Percentiles rank a stretch among this genome's conserved stretches.
These are phyloP conservation scores for Pichia membranifaciens DNA, from an alignment of 805 yeast genomes.

Conservation along the genomic window DNA sequence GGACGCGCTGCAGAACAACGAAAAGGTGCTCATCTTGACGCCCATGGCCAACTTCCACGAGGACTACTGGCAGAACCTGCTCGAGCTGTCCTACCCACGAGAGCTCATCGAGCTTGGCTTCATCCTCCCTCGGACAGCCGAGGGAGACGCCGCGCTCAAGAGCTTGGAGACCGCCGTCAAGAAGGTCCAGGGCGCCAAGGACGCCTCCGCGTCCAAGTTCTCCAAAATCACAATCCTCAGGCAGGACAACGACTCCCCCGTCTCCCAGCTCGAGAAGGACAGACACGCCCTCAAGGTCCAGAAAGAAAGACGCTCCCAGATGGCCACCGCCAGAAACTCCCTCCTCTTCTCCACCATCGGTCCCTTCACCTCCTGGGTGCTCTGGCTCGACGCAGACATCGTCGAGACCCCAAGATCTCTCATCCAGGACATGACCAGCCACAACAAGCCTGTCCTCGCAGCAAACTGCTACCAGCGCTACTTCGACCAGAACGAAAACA, in stretches of 20 bases:
- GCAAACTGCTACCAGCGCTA: slow-evolving; percentile 92
- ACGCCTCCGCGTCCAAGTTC: slow-evolving; percentile 53
- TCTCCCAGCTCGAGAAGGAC: slow-evolving; percentile 73
- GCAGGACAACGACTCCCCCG: slow-evolving; percentile 79
- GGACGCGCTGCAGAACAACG: slow-evolving; percentile 67
- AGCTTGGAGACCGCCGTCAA: slow-evolving; percentile 72
- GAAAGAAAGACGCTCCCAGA: slow-evolving; percentile 79
- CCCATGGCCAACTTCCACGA: slow-evolving; percentile 86
- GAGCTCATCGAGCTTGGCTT: slow-evolving; percentile 83
- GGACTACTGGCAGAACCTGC: slow-evolving; percentile 82
- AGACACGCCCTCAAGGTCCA: slow-evolving; percentile 85
- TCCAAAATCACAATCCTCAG: slow-evolving; percentile 81
- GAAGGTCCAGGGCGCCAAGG: slow-evolving; percentile 55
- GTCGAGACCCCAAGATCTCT: slow-evolving; percentile 80
- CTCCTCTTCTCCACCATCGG: slow-evolving; percentile 81
- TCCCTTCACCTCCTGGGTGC: slow-evolving; percentile 88
- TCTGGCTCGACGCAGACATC: slow-evolving; percentile 95
- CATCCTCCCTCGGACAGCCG: slow-evolving; percentile 74
- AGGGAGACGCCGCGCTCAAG: slow-evolving; percentile 76
- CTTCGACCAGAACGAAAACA: slow-evolving; percentile 49
- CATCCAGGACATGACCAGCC: slow-evolving; percentile 80
- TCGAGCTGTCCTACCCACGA: slow-evolving; percentile 75
- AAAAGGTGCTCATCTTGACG: slow-evolving; percentile 78
- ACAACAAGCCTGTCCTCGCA: slow-evolving; percentile 80
- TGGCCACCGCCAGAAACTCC: slow-evolving; percentile 95